These are phyloP conservation scores for Stephania yunnanensis DNA, from an alignment of 164 flowering plant species.

Conservation along the genomic window DNA sequence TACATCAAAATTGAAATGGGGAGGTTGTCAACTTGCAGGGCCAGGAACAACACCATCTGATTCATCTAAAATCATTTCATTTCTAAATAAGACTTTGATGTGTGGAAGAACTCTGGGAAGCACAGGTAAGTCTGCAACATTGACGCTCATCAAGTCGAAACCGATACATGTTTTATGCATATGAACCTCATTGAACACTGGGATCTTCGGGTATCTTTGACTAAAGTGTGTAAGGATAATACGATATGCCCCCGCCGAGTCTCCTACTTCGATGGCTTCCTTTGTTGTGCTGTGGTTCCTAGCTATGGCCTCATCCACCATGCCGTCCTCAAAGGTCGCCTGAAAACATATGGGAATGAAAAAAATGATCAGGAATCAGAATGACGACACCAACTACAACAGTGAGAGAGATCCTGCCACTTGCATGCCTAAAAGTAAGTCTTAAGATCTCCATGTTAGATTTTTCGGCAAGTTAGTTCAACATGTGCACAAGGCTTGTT, in stretches of 20 bases:
- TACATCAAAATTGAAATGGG: background rate
- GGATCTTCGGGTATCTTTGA: slow-evolving; percentile 95
- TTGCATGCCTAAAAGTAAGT: too few species aligned
- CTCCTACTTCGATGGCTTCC: slow-evolving; percentile 87
- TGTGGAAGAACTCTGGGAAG: slow-evolving; percentile 80
- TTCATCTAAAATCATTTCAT: slow-evolving; percentile 65
- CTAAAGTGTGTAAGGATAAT: slow-evolving; percentile 94
- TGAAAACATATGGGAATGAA: slow-evolving; percentile 17
- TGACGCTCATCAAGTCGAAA: slow-evolving; percentile 96
- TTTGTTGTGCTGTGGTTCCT: slow-evolving; percentile 93
- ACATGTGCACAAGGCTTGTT: too few species aligned
- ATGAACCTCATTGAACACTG: slow-evolving; percentile 70
- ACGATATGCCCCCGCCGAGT: slow-evolving; percentile 66
- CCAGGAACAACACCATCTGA: slow-evolving; percentile 37
- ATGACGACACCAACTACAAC: too few species aligned
- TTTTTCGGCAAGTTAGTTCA: too few species aligned
- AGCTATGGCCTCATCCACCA: slow-evolving; percentile 83
- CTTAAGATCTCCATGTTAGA: too few species aligned
- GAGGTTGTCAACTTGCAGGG: slow-evolving; percentile 8
- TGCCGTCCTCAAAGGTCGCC: slow-evolving; percentile 96
- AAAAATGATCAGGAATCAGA: too few species aligned
- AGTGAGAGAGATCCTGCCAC: too few species aligned
- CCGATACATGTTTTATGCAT: slow-evolving; percentile 89
- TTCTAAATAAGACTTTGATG: slow-evolving; percentile 67
- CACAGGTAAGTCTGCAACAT: slow-evolving; percentile 80